phyloP scores from a whole-genome alignment of 108 stramenopile genomes.

The Schizochytrium sp. region DNA sequence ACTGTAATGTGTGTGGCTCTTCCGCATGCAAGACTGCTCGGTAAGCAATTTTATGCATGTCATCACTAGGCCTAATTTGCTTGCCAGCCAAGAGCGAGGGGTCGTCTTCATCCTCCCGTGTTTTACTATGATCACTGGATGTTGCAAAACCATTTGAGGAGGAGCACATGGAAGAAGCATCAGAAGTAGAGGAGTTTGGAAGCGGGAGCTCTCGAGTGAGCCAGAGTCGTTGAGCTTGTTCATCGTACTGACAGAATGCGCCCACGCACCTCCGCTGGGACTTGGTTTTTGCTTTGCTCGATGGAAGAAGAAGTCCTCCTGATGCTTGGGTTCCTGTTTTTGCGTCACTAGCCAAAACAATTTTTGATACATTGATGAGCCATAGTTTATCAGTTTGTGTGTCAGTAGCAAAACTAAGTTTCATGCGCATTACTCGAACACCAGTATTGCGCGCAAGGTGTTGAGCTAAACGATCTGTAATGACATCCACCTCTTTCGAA shows the following conservation, averaged over 20 bases:
- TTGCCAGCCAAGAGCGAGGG: neutral
- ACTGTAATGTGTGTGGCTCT: neutral
- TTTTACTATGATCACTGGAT: neutral
- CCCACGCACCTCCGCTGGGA: constrained; percentile 28
- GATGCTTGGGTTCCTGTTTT: neutral
- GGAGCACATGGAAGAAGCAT: too few species aligned
- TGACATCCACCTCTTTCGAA: neutral
- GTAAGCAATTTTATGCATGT: constrained; percentile 9
- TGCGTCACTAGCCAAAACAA: neutral
- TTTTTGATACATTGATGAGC: neutral
- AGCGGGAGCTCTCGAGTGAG: constrained; percentile 11
- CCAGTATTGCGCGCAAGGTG: constrained; percentile 5
- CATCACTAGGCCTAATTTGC: neutral
- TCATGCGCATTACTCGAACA: neutral
- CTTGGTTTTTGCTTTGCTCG: neutral
- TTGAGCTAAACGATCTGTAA: neutral
- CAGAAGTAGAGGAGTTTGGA: too few species aligned
- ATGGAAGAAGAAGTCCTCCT: neutral
- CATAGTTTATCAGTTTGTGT: neutral
- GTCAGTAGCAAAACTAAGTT: neutral
- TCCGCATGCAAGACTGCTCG: neutral
- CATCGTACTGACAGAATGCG: constrained; percentile 24
- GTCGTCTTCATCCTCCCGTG: neutral
- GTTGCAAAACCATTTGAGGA: too few species aligned
- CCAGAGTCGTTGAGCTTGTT: neutral